A percentile compares a stretch with the other conserved stretches of the same genome.
Evolutionary conservation across 768 basidiomycete species (phyloP).

Genomic region (Macrolepiota dolichaula): DNA sequence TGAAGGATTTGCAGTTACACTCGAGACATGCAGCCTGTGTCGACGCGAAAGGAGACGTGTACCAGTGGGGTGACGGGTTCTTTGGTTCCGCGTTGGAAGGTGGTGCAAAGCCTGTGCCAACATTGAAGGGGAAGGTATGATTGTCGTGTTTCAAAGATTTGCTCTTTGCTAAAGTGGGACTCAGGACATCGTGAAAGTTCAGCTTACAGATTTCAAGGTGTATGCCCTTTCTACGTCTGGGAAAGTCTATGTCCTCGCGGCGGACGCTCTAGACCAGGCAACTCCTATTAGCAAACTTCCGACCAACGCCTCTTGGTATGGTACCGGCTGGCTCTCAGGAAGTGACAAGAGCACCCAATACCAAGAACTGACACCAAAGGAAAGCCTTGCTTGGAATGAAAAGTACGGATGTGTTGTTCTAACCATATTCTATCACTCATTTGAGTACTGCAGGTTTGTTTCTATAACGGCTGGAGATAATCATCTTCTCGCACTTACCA

Average conservation of each 20-base stretch:
- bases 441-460: conserved; percentile 46
- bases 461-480: conserved; percentile 72
- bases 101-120: conserved; percentile 39
- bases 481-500: conserved; percentile 71
- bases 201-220: conserved; percentile 55
- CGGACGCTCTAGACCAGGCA: conserved; percentile 45
- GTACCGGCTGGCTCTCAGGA: conserved; percentile 55
- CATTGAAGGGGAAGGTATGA: conserved; percentile 63
- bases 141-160: neutral
- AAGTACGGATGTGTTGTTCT: conserved; percentile 36
- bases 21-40: conserved; percentile 69
- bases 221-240: conserved; percentile 82
- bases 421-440: neutral
- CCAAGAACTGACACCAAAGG: conserved; percentile 57
- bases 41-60: conserved; percentile 76
- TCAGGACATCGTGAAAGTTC: conserved; percentile 69
- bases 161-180: neutral
- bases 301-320: conserved; percentile 56
- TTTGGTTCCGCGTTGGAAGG: conserved; percentile 31
- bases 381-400: conserved; percentile 60
- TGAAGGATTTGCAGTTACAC: conserved; percentile 72
- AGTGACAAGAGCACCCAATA: conserved; percentile 51
- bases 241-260: conserved; percentile 65
- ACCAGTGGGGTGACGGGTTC: conserved; percentile 79
- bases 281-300: conserved; percentile 33